Conservation (phyloP, 2,329 filamentous ascomycete species). For the Xylariaceae sp. region DNA sequence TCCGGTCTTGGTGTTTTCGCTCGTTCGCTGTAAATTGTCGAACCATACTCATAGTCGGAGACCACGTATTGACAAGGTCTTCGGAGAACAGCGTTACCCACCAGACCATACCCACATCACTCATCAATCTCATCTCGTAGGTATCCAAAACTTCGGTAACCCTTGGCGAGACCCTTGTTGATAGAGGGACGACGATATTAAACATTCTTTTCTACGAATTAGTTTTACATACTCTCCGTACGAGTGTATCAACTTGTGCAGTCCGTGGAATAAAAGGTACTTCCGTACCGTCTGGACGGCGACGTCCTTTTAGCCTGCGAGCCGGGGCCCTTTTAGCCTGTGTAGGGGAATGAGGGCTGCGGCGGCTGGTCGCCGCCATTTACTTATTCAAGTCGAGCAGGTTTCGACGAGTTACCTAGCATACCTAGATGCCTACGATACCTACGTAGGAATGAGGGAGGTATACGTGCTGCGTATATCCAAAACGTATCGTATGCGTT, state of each 20-base stretch:
- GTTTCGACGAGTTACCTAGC: too few relatives aligned
- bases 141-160: conserved; percentile 16
- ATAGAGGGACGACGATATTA: too few relatives aligned
- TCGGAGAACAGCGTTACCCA: background rate
- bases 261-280: too few relatives aligned
- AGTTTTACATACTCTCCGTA: too few relatives aligned
- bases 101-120: background rate
- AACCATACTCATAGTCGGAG: background rate
- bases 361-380: background rate
- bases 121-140: too few relatives aligned
- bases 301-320: background rate
- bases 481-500: background rate
- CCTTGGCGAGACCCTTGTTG: background rate
- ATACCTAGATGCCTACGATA: too few relatives aligned
- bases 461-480: background rate
- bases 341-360: background rate
- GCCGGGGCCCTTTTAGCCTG: background rate
- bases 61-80: background rate
- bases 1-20: background rate
- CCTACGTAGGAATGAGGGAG: too few relatives aligned
- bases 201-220: too few relatives aligned
- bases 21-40: background rate
- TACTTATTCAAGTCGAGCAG: background rate
- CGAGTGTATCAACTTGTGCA: background rate
- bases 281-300: background rate